phyloP scores from a whole-genome alignment of 2,329 filamentous ascomycete genomes.

The Fusarium sp. region DNA sequence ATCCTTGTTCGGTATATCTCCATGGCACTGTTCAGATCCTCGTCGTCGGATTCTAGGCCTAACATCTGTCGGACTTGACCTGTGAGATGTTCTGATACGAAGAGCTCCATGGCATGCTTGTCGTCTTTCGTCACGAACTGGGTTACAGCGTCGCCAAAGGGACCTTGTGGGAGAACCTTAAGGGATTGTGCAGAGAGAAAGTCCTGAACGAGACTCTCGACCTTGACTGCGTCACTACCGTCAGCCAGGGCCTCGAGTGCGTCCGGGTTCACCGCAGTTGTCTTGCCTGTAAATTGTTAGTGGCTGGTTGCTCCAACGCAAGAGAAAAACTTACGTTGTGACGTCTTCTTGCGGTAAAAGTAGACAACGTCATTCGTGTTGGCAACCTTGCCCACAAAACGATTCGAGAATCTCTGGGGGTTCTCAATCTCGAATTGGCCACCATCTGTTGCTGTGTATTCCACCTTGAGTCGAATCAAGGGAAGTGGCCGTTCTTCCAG shows the following conservation, averaged over 20 bases:
- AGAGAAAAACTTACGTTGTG: conserved; percentile 43
- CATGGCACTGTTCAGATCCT: conserved; percentile 78
- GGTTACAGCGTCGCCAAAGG: conserved; percentile 91
- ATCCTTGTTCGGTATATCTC: conserved; percentile 76
- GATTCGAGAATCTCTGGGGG: conserved; percentile 93
- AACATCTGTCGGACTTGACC: conserved; percentile 79
- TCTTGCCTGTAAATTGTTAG: conserved; percentile 44
- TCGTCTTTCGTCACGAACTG: conserved; percentile 97
- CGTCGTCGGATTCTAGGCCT: conserved; percentile 71
- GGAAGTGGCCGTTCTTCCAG: conserved; percentile 77
- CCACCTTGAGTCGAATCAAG: conserved; percentile 89
- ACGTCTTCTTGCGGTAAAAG: conserved; percentile 90
- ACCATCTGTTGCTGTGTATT: conserved; percentile 87
- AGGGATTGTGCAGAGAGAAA: conserved; percentile 89
- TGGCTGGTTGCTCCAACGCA: neutral
- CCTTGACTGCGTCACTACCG: conserved; percentile 77
- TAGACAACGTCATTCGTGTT: conserved; percentile 95
- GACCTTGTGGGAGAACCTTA: conserved; percentile 91
- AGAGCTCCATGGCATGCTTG: conserved; percentile 88
- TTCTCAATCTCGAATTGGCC: conserved; percentile 93
- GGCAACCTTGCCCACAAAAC: conserved; percentile 89
- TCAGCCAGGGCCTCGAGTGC: conserved; percentile 66
- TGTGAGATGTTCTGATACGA: conserved; percentile 78
- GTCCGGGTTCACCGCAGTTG: conserved; percentile 66
- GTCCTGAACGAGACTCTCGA: conserved; percentile 88